phyloP scores from a whole-genome alignment of 2,329 filamentous ascomycete species.

The Leptoxyphium fumago region DNA sequence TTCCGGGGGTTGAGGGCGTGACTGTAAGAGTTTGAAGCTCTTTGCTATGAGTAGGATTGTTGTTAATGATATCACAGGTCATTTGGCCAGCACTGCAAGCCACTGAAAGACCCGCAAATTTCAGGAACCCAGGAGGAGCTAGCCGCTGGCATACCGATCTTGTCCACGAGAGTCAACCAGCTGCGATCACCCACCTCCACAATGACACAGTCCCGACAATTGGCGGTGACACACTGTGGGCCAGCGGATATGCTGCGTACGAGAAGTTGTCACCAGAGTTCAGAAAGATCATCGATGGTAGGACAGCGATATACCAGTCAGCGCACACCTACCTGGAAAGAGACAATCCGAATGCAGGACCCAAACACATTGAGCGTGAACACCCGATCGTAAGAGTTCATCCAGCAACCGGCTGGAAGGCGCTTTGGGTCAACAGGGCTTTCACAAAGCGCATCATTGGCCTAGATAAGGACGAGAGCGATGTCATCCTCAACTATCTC shows the following conservation, averaged over 20 bases:
- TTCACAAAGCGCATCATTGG: slow-evolving; percentile 57
- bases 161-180: slow-evolving; percentile 56
- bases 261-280: slow-evolving; percentile 59
- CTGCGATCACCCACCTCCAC: slow-evolving; percentile 31
- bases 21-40: slow-evolving; percentile 4
- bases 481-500: slow-evolving; percentile 50
- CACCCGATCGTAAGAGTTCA: slow-evolving; percentile 58
- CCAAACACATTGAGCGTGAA: slow-evolving; percentile 49
- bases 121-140: slow-evolving; percentile 53
- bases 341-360: slow-evolving; percentile 44
- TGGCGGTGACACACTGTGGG: slow-evolving; percentile 61
- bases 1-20: slow-evolving; percentile 50
- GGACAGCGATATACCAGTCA: slow-evolving; percentile 48
- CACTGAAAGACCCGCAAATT: slow-evolving; percentile 44
- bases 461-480: slow-evolving; percentile 53
- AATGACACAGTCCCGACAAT: slow-evolving; percentile 41
- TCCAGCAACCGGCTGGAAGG: slow-evolving; percentile 60
- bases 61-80: slow-evolving; percentile 17
- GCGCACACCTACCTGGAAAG: slow-evolving; percentile 55
- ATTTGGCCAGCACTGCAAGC: slow-evolving; percentile 57
- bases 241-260: slow-evolving; percentile 55
- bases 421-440: slow-evolving; percentile 54
- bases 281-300: slow-evolving; percentile 55
- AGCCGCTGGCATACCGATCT: slow-evolving; percentile 56
- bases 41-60: too few relatives aligned